Conservation (phyloP, 768 basidiomycete genomes). For the Lactifluus echinatus region DNA sequence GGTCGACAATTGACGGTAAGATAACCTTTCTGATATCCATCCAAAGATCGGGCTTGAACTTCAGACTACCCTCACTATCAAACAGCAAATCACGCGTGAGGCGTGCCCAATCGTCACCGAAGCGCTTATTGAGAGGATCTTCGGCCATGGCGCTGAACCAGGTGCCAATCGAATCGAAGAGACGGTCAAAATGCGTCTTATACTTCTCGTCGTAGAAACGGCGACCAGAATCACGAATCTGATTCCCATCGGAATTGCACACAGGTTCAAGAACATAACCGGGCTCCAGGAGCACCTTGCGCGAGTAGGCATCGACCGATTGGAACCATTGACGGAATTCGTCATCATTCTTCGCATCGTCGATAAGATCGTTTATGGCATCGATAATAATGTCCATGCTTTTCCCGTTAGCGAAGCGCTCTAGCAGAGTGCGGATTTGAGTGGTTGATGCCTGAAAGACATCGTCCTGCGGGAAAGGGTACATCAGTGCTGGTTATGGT, state of each 20-base stretch:
- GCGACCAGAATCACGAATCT: slow-evolving; percentile 63
- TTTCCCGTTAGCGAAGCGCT: slow-evolving; percentile 78
- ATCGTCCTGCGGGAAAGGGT: slow-evolving; percentile 35
- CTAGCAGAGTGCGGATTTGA: slow-evolving; percentile 74
- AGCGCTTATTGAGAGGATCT: slow-evolving; percentile 72
- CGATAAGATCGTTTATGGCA: slow-evolving; percentile 60
- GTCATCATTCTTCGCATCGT: slow-evolving; percentile 66
- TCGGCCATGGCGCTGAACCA: slow-evolving; percentile 84
- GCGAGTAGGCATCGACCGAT: slow-evolving; percentile 51
- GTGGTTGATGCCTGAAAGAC: slow-evolving; percentile 45
- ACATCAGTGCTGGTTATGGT: slow-evolving; percentile 19
- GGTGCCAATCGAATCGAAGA: slow-evolving; percentile 59
- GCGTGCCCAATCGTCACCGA: slow-evolving; percentile 77
- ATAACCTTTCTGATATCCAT: slow-evolving; percentile 79
- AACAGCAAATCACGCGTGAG: slow-evolving; percentile 82
- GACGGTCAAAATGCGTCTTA: slow-evolving; percentile 67
- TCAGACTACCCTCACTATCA: slow-evolving; percentile 67
- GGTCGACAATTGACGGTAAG: slow-evolving; percentile 65
- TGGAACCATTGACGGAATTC: slow-evolving; percentile 70
- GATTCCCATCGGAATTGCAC: slow-evolving; percentile 53
- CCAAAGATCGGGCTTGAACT: slow-evolving; percentile 87
- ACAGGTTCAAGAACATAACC: slow-evolving; percentile 81
- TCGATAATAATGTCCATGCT: slow-evolving; percentile 62
- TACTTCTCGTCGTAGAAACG: slow-evolving; percentile 72
- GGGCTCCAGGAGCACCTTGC: slow-evolving; percentile 66